Conservation (phyloP, 371 early-diverging fungal species). For the Phascolomyces articulosus region DNA sequence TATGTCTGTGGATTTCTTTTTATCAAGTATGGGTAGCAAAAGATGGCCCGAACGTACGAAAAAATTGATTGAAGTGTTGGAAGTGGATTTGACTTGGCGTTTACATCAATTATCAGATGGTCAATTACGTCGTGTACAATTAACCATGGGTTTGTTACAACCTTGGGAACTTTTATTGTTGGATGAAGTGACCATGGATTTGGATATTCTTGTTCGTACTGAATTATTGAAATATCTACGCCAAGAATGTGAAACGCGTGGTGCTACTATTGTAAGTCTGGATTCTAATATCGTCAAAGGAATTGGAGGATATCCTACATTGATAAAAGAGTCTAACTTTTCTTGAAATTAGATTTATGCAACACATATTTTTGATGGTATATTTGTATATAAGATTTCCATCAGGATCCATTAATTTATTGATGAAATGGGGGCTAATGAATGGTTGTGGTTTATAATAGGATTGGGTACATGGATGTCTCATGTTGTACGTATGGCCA, state of each 20-base stretch:
- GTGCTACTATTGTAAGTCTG: slow-evolving; percentile 62
- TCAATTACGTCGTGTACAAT: slow-evolving; percentile 70
- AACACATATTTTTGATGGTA: slow-evolving; percentile 73
- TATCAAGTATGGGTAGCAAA: slow-evolving; percentile 73
- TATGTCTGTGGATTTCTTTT: slow-evolving; percentile 65
- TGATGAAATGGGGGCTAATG: neutral
- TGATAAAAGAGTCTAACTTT: too few species aligned
- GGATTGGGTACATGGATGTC: slow-evolving; percentile 68
- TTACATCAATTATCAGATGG: slow-evolving; percentile 75
- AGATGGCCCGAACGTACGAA: slow-evolving; percentile 66
- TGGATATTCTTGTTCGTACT: slow-evolving; percentile 77
- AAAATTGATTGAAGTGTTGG: slow-evolving; percentile 64
- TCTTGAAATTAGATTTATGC: slow-evolving; percentile 72
- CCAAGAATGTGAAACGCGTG: slow-evolving; percentile 64
- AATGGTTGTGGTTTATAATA: neutral
- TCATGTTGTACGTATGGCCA: slow-evolving; percentile 73
- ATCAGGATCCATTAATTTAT: neutral
- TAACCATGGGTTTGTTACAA: slow-evolving; percentile 76
- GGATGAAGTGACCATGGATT: slow-evolving; percentile 86
- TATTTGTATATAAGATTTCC: too few species aligned
- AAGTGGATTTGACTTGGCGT: slow-evolving; percentile 76
- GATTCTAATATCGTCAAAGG: too few species aligned
- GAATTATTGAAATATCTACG: slow-evolving; percentile 63
- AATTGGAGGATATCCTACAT: too few species aligned
- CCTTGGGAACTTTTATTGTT: slow-evolving; percentile 75